Evolutionary conservation across 495 filamentous ascomycete genomes (phyloP).

Genomic region (Neurospora terricola): DNA sequence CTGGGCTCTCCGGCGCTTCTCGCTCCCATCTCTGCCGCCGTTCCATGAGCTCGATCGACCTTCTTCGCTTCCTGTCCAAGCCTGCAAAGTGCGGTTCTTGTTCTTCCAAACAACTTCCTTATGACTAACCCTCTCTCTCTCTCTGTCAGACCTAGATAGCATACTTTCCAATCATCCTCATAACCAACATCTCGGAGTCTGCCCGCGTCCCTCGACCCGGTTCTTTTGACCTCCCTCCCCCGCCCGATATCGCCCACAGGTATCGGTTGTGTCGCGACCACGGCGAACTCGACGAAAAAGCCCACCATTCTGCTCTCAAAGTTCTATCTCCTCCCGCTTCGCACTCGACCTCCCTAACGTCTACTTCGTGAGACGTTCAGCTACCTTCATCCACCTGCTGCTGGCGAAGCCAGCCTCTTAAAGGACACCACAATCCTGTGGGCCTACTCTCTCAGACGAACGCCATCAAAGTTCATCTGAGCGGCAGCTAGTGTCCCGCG

Average conservation of each 20-base stretch:
- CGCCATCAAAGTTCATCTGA: constrained; percentile 83
- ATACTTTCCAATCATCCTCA: constrained; percentile 28
- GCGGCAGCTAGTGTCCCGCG: constrained; percentile 61
- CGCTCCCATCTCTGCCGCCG: neutral
- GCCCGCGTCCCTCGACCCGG: constrained; percentile 5
- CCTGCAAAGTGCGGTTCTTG: constrained; percentile 71
- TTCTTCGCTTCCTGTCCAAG: constrained; percentile 90
- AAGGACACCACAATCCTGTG: constrained; percentile 52
- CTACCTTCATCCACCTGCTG: constrained; percentile 28
- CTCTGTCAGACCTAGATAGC: constrained; percentile 77
- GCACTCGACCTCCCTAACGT: constrained; percentile 84
- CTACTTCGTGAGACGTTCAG: constrained; percentile 44
- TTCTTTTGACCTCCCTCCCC: constrained; percentile 1
- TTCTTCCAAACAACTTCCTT: neutral
- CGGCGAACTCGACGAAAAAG: constrained; percentile 46
- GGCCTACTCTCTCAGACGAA: constrained; percentile 93
- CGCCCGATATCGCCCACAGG: constrained; percentile 64
- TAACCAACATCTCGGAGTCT: constrained; percentile 3
- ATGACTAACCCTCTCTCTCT: constrained; percentile 5
- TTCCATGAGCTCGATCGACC: constrained; percentile 82
- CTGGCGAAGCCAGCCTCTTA: constrained; percentile 49
- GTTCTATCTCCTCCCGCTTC: constrained; percentile 69
- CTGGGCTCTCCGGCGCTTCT: neutral
- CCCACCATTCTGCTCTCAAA: constrained; percentile 82
- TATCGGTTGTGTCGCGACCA: constrained; percentile 79